Conservation (phyloP, 1,139 yeast genomes). For the Ogataea hybrid region DNA sequence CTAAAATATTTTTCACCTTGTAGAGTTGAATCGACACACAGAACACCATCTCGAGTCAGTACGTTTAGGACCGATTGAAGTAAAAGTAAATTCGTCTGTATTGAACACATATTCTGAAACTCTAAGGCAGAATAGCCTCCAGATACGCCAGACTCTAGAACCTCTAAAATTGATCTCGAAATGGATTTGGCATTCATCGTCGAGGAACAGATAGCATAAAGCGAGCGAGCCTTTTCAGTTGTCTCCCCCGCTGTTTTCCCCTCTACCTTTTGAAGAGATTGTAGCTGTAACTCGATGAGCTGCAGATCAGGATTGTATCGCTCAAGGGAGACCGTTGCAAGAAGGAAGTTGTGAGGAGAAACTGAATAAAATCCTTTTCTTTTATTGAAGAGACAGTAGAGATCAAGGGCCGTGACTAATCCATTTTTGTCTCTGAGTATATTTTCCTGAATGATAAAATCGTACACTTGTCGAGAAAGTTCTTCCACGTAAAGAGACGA, state of each 20-base stretch:
- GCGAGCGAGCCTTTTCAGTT: neutral
- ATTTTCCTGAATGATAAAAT: constrained; percentile 45
- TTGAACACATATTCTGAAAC: constrained; percentile 21
- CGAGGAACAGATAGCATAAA: constrained; percentile 26
- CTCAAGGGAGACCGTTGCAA: constrained; percentile 50
- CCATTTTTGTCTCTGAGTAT: constrained; percentile 50
- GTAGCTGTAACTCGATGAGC: constrained; percentile 29
- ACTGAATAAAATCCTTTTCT: constrained; percentile 57
- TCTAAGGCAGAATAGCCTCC: constrained; percentile 29
- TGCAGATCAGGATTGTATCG: constrained; percentile 34
- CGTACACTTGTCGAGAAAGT: constrained; percentile 57
- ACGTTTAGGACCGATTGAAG: constrained; percentile 27
- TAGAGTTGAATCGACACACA: constrained; percentile 2
- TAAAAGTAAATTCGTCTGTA: constrained; percentile 28
- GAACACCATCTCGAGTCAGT: constrained; percentile 6
- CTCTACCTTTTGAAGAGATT: no score
- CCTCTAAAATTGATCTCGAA: constrained; percentile 19
- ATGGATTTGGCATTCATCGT: constrained; percentile 23
- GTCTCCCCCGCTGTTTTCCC: no score
- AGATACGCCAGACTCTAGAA: constrained; percentile 11
- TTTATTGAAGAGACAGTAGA: constrained; percentile 60
- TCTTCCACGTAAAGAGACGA: constrained; percentile 42
- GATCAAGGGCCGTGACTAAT: constrained; percentile 55
- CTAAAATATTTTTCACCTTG: constrained; percentile 3
- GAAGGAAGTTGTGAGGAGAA: constrained; percentile 54